A percentile compares a stretch with the other conserved stretches of the same genome.
phyloP scores from a whole-genome alignment of 345 rosid genomes.

The Kandelia obovata region DNA sequence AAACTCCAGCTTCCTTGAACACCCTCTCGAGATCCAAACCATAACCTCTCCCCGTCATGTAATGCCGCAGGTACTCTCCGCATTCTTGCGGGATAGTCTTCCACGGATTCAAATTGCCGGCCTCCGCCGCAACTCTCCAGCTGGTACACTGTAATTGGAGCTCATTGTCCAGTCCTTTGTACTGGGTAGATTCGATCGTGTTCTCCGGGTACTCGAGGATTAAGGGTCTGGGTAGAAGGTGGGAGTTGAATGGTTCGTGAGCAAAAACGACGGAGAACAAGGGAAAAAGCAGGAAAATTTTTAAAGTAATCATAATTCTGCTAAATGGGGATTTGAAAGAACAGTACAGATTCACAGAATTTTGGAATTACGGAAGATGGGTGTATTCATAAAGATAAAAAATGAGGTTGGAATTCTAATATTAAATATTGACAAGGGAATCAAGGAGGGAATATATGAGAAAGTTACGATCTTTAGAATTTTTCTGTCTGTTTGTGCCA shows the following conservation, averaged over 20 bases:
- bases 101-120: slow-evolving; percentile 82
- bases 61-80: slow-evolving; percentile 58
- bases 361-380: neutral
- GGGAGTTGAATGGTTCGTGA: slow-evolving; percentile 35
- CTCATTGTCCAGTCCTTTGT: slow-evolving; percentile 40
- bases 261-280: slow-evolving; percentile 34
- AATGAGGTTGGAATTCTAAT: no score
- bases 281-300: slow-evolving; percentile 35
- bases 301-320: slow-evolving; percentile 31
- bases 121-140: slow-evolving; percentile 88
- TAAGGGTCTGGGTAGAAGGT: slow-evolving; percentile 53
- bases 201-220: slow-evolving; percentile 49
- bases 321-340: neutral
- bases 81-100: slow-evolving; percentile 72
- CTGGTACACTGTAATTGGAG: slow-evolving; percentile 60
- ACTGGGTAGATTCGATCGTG: slow-evolving; percentile 24
- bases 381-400: no score
- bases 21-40: slow-evolving; percentile 56
- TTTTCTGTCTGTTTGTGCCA: neutral
- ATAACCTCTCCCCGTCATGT: slow-evolving; percentile 63
- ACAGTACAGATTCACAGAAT: neutral
- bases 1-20: slow-evolving; percentile 54
- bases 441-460: slow-evolving; percentile 10
- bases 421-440: neutral
- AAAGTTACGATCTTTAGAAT: slow-evolving; percentile 2